Evolutionary conservation across 164 flowering plant genomes (phyloP).

Genomic region (Dillenia suffruticosa): DNA sequence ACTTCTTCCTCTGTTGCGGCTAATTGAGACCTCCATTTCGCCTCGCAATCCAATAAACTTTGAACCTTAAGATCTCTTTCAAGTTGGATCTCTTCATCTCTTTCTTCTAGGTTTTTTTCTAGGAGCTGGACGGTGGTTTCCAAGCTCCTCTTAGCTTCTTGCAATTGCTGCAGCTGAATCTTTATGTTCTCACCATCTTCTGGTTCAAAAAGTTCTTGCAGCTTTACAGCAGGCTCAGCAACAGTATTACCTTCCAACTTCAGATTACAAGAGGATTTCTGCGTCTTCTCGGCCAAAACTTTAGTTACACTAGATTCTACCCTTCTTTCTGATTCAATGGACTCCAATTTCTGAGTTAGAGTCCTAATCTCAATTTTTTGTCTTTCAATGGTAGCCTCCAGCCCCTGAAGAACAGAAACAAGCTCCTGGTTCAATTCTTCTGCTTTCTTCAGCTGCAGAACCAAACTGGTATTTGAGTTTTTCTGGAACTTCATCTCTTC

Average conservation of each 20-base stretch:
- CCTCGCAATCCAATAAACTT: slow-evolving; percentile 30
- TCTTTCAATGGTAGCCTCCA: slow-evolving; percentile 65
- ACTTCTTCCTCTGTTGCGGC: slow-evolving; percentile 47
- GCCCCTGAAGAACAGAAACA: slow-evolving; percentile 76
- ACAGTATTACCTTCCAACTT: too few relatives aligned
- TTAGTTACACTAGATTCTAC: too few relatives aligned
- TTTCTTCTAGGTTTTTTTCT: slow-evolving; percentile 48
- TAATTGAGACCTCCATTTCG: slow-evolving; percentile 30
- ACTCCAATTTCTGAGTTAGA: slow-evolving; percentile 26
- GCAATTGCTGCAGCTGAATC: slow-evolving; percentile 34
- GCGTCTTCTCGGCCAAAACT: too few relatives aligned
- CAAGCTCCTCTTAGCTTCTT: slow-evolving; percentile 48
- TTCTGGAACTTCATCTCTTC: slow-evolving; percentile 53
- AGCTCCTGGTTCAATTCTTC: slow-evolving; percentile 90
- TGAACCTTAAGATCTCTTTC: slow-evolving; percentile 26
- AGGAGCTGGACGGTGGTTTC: slow-evolving; percentile 33
- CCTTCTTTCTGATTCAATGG: slow-evolving; percentile 13
- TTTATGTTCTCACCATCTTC: slow-evolving; percentile 14
- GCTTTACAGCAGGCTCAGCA: too few relatives aligned
- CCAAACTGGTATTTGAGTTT: slow-evolving; percentile 53
- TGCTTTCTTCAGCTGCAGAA: slow-evolving; percentile 54
- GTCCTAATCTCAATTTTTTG: slow-evolving; percentile 63
- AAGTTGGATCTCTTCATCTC: slow-evolving; percentile 35
- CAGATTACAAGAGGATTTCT: too few relatives aligned
- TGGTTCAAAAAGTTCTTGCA: slow-evolving; percentile 12